These are phyloP conservation scores for Candida dubliniensis DNA, from an alignment of 1,139 yeast genomes.

Conservation along the genomic window DNA sequence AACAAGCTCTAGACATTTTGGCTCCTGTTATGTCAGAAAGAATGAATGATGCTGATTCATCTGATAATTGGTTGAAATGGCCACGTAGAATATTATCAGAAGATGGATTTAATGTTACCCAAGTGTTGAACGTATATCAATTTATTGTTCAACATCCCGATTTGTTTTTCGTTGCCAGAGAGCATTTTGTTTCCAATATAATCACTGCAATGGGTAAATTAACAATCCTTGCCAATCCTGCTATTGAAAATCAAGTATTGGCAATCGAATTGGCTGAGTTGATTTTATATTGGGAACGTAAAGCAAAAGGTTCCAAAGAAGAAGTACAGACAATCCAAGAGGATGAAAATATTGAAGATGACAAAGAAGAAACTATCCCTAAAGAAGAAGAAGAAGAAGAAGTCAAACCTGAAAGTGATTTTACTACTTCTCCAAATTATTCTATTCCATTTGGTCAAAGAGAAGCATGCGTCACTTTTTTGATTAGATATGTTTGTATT, in stretches of 20 bases:
- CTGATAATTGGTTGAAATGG: slow-evolving; percentile 88
- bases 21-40: slow-evolving; percentile 87
- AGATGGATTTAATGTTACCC: slow-evolving; percentile 80
- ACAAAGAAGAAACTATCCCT: slow-evolving; percentile 18
- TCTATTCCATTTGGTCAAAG: slow-evolving; percentile 75
- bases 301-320: slow-evolving; percentile 32
- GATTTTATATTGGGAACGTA: slow-evolving; percentile 81
- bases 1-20: slow-evolving; percentile 81
- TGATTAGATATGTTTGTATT: slow-evolving; percentile 85
- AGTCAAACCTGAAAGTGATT: slow-evolving; percentile 23
- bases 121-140: slow-evolving; percentile 85
- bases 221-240: slow-evolving; percentile 77
- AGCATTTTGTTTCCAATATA: slow-evolving; percentile 83
- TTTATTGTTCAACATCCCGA: slow-evolving; percentile 86
- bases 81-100: slow-evolving; percentile 91
- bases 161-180: slow-evolving; percentile 81
- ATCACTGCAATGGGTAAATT: slow-evolving; percentile 95
- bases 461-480: slow-evolving; percentile 89
- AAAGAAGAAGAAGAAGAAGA: slow-evolving; percentile 15
- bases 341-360: slow-evolving; percentile 8
- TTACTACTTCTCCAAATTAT: slow-evolving; percentile 47
- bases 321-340: slow-evolving; percentile 13
- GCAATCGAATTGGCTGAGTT: slow-evolving; percentile 90
- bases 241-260: slow-evolving; percentile 75
- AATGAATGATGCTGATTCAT: slow-evolving; percentile 56